Evolutionary conservation across 2,329 filamentous ascomycete species (phyloP).

Genomic region (Dryadomyces quercus-mongolicae): DNA sequence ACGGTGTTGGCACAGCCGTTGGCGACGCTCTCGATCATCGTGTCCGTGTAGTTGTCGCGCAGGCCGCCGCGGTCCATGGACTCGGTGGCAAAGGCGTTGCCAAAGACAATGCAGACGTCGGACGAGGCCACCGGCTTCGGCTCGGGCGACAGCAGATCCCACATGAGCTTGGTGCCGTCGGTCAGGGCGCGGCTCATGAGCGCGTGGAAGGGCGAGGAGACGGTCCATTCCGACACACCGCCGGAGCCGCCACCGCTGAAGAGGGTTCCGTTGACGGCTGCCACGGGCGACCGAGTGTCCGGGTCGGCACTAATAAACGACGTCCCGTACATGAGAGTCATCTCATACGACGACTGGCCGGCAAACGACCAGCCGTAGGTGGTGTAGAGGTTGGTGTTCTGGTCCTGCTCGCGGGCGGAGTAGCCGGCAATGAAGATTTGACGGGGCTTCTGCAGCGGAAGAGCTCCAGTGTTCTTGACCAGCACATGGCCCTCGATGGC

Average conservation of each 20-base stretch:
- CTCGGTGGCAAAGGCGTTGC: slow-evolving; percentile 51
- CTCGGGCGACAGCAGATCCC: slow-evolving; percentile 33
- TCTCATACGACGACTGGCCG: background rate
- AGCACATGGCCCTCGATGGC: slow-evolving; percentile 57
- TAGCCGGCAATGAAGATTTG: slow-evolving; percentile 48
- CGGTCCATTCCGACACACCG: slow-evolving; percentile 33
- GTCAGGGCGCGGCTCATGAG: slow-evolving; percentile 27
- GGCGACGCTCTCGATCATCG: slow-evolving; percentile 35
- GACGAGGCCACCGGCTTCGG: slow-evolving; percentile 38
- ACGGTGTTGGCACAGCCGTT: slow-evolving; percentile 40
- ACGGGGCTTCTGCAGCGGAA: slow-evolving; percentile 50
- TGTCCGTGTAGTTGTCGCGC: slow-evolving; percentile 46
- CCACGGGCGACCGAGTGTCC: slow-evolving; percentile 14
- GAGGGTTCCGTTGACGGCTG: slow-evolving; percentile 44
- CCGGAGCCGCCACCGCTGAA: slow-evolving; percentile 37
- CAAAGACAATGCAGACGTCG: slow-evolving; percentile 47
- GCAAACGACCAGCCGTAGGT: slow-evolving; percentile 23
- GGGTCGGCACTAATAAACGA: slow-evolving; percentile 19
- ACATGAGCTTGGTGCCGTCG: slow-evolving; percentile 44
- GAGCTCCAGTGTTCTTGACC: slow-evolving; percentile 57
- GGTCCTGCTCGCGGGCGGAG: slow-evolving; percentile 40
- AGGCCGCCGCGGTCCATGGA: slow-evolving; percentile 44
- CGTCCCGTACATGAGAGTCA: slow-evolving; percentile 47
- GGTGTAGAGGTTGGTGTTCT: slow-evolving; percentile 16
- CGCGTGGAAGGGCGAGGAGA: slow-evolving; percentile 23